Evolutionary conservation across 1,284 basidiomycete genomes (phyloP), one percentile per base, ranked within the genome.

Genomic region (Stereum hirsutum): DNA sequence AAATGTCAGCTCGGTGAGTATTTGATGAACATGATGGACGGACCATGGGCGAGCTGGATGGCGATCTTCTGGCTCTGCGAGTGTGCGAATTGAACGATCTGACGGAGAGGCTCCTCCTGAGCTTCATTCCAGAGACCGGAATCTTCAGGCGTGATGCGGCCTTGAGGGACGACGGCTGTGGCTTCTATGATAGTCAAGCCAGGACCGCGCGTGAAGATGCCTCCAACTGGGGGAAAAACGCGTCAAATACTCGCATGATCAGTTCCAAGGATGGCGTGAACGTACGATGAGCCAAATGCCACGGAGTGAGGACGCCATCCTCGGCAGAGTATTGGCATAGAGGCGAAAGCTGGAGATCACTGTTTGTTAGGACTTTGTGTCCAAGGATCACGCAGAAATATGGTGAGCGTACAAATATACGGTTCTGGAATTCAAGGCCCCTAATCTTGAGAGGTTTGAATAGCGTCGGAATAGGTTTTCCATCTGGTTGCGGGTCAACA

Each of bases 41-140:
- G n/a, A n/a, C n/a, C 85, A 57, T 90, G 86, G 1, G 78, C 79
- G 14, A 91, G 70, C 57, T 91, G 87, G 39, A 90, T 70, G 4
- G 80, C 87, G 15, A 86, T 75, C 50, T 72, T 74, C 37, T 72
- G 63, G 38, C 72, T 71, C 55, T 84, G 74, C 19, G 72, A 62
- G 57, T 87, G 83, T 31, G 74, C 68, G 51, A 81, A 83, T 34
- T 80, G 69, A 45, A 86, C 78, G 44, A 89, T 72, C 20, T 75
- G 70, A 52, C 74, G 74, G 45, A 84, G 65, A 0, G 79, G 74
- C 25, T 65, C 70, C 35, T 86, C 76, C 41, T 90, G 86, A 8
- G 66, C 66, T 58, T 88, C 84, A 17, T 64, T 61, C 83, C 87
- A 92, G 35, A 90, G 63, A 0, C 86, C 86, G 53, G 66, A 62